Percentiles rank a stretch among this genome's conserved stretches.
phyloP scores from a whole-genome alignment of 805 yeast genomes.

The Cyberlindnera saturnus region DNA sequence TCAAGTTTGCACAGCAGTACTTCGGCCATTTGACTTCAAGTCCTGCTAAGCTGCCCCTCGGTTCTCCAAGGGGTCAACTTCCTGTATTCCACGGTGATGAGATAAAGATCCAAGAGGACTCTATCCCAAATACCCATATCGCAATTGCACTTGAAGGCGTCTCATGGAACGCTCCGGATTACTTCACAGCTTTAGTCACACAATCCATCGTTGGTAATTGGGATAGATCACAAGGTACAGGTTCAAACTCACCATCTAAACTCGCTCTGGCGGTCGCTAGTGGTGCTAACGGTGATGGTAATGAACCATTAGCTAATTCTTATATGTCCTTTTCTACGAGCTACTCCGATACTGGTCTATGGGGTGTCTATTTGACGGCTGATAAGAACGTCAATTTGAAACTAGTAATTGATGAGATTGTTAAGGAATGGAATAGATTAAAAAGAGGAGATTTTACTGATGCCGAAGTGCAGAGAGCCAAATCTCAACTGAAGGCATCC shows the following conservation, averaged over 20 bases:
- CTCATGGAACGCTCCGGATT: slow-evolving; percentile 94
- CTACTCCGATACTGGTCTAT: slow-evolving; percentile 93
- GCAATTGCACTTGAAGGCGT: slow-evolving; percentile 98
- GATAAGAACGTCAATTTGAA: slow-evolving; percentile 57
- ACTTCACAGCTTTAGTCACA: slow-evolving; percentile 90
- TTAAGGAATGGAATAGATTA: slow-evolving; percentile 85
- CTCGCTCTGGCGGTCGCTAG: slow-evolving; percentile 60
- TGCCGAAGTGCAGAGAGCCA: slow-evolving; percentile 89
- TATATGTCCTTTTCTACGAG: slow-evolving; percentile 96
- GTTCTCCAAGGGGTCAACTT: slow-evolving; percentile 54
- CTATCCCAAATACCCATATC: slow-evolving; percentile 83
- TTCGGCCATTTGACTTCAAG: slow-evolving; percentile 63
- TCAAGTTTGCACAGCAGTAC: slow-evolving; percentile 63
- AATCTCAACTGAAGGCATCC: slow-evolving; percentile 91
- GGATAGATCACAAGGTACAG: slow-evolving; percentile 89
- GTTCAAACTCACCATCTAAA: slow-evolving; percentile 80
- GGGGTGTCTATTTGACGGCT: slow-evolving; percentile 94
- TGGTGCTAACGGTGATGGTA: slow-evolving; percentile 48
- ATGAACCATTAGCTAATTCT: slow-evolving; percentile 77
- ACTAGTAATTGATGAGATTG: slow-evolving; percentile 64
- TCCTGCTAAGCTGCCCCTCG: slow-evolving; percentile 59
- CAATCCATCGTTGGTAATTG: slow-evolving; percentile 96
- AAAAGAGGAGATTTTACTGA: slow-evolving; percentile 71
- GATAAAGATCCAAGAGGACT: slow-evolving; percentile 71
- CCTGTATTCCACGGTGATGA: slow-evolving; percentile 87